These are phyloP conservation scores for Lachnellula willkommii DNA, from an alignment of 2,329 filamentous ascomycete genomes.

Conservation along the genomic window DNA sequence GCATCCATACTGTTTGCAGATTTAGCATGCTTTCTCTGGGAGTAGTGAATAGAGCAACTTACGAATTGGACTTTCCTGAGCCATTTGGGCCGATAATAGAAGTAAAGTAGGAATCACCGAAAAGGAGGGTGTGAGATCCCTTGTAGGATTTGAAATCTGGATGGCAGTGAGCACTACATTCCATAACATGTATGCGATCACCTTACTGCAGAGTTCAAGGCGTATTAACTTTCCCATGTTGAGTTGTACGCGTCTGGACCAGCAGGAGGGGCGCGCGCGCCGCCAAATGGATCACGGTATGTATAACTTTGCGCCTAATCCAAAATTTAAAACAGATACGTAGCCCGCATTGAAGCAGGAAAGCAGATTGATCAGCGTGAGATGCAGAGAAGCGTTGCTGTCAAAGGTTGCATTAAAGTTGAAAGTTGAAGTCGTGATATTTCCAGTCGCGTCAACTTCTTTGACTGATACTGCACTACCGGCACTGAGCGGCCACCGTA, in stretches of 20 bases:
- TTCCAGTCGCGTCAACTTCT: no score
- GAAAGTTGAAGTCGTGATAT: no score
- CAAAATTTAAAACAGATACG: not conserved
- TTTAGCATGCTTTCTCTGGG: constrained; percentile 20
- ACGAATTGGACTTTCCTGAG: constrained; percentile 98
- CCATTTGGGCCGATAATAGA: constrained; percentile 99
- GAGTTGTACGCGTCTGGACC: constrained; percentile 28
- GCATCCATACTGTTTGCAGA: constrained; percentile 77
- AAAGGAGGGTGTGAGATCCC: constrained; percentile 87
- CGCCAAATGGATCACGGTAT: not conserved
- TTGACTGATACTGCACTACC: no score
- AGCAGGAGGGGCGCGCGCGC: constrained; percentile 22
- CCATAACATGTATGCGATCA: constrained; percentile 1
- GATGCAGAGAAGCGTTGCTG: no score
- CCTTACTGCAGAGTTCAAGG: constrained; percentile 85
- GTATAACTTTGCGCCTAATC: not conserved
- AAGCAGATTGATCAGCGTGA: no score
- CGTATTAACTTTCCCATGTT: constrained; percentile 94
- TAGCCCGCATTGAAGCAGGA: not conserved
- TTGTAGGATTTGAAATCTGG: constrained; percentile 99
- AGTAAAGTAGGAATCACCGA: constrained; percentile 97
- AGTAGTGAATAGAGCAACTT: constrained; percentile 41
- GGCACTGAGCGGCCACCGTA: no score
- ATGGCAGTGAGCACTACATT: constrained; percentile 14
- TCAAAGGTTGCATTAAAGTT: no score